These are phyloP conservation scores for Aureobasidium vineae DNA, from an alignment of 2,329 filamentous ascomycete genomes.

Conservation along the genomic window DNA sequence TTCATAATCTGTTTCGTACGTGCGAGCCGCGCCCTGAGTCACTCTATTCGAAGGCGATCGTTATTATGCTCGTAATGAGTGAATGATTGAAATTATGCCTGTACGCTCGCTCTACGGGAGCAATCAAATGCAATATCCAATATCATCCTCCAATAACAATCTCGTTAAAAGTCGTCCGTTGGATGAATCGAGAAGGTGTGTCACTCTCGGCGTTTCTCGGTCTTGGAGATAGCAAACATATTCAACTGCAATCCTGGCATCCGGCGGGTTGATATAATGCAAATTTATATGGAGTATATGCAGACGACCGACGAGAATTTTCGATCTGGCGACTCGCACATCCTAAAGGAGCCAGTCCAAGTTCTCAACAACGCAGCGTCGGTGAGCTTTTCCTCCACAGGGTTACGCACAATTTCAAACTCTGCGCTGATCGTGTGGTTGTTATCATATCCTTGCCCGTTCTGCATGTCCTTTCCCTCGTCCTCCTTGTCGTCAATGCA, in stretches of 20 bases:
- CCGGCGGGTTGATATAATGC: constrained; percentile 11
- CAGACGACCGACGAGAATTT: constrained; percentile 4
- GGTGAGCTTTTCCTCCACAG: not conserved
- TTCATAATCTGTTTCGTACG: constrained; percentile 12
- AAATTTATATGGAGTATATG: constrained; percentile 8
- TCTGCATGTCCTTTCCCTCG: constrained; percentile 5
- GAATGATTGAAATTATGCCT: not conserved
- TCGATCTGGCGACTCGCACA: constrained; percentile 12
- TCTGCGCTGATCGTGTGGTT: constrained; percentile 1
- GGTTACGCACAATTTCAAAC: constrained; percentile 17
- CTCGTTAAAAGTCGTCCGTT: constrained; percentile 21
- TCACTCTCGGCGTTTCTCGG: constrained; percentile 6
- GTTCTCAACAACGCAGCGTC: constrained; percentile 17
- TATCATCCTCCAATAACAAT: constrained; percentile 14
- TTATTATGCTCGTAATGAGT: constrained; percentile 6
- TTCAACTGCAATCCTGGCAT: not conserved
- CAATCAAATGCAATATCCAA: constrained; percentile 23
- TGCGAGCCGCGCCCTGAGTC: not conserved
- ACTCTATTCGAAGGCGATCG: constrained; percentile 11
- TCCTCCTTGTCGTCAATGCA: constrained; percentile 1
- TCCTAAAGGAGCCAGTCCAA: not conserved
- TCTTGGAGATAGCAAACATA: constrained; percentile 12
- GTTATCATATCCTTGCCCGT: constrained; percentile 20
- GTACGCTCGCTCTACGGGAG: not conserved
- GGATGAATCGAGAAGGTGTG: constrained; percentile 8